Evolutionary conservation across 2,329 filamentous ascomycete species (phyloP).

Genomic region (Chrysoporthe austroafricana): DNA sequence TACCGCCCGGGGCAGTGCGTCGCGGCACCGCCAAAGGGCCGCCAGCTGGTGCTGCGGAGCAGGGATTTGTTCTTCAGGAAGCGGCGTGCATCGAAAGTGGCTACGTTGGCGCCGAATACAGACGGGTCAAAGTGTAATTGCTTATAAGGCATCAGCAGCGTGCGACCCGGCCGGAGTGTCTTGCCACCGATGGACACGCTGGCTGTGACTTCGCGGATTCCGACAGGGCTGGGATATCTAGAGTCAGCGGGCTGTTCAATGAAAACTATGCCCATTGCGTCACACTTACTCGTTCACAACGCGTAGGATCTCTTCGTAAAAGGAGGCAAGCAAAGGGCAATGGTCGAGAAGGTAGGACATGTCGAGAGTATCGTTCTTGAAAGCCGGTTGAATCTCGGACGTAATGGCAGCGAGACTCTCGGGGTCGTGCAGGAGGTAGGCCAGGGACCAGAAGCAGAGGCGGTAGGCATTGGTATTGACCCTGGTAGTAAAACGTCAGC

Average conservation of each 20-base stretch:
- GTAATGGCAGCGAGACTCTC: too few relatives aligned
- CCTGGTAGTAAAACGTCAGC: too few relatives aligned
- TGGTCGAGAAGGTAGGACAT: not conserved
- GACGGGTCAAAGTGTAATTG: not conserved
- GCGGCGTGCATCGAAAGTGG: not conserved
- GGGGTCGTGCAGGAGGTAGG: conserved; percentile 14
- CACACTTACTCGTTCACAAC: too few relatives aligned
- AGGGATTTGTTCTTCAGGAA: not conserved
- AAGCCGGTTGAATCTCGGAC: too few relatives aligned
- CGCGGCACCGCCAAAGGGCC: conserved; percentile 12
- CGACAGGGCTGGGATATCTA: too few relatives aligned
- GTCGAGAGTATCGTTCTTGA: not conserved
- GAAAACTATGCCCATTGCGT: too few relatives aligned
- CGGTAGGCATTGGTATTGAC: conserved; percentile 13
- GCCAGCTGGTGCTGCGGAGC: conserved; percentile 18
- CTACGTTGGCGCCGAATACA: not conserved
- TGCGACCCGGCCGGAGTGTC: not conserved
- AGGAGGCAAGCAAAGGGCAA: not conserved
- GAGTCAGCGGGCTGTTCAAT: too few relatives aligned
- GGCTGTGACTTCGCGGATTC: too few relatives aligned
- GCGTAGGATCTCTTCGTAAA: too few relatives aligned
- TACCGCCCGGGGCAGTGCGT: conserved; percentile 7
- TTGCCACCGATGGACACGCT: too few relatives aligned
- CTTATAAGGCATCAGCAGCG: not conserved
- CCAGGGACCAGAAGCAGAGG: conserved; percentile 12